These are phyloP conservation scores for Oryza meyeriana DNA, from an alignment of 176 grass and related monocot species.

Conservation along the genomic window DNA sequence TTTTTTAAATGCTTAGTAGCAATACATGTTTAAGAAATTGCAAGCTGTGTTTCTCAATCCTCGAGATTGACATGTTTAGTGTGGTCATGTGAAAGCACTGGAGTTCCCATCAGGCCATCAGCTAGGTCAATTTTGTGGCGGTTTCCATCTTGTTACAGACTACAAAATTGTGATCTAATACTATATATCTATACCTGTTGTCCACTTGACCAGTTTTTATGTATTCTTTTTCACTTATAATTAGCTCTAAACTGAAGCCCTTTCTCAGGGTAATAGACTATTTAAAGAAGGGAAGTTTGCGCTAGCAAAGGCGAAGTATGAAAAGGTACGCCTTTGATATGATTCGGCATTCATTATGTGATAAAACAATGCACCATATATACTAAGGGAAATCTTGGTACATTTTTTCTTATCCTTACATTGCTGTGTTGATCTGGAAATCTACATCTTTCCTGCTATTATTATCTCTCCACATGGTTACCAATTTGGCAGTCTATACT, in stretches of 20 bases:
- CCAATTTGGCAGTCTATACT: neutral
- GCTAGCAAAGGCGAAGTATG: constrained; percentile 96
- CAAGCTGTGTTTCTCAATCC: constrained; percentile 8
- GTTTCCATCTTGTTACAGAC: constrained; percentile 11
- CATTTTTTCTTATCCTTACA: neutral
- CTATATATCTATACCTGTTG: neutral
- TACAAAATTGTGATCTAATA: neutral
- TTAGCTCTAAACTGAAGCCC: constrained; percentile 19
- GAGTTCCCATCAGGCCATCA: neutral
- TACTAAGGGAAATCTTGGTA: neutral
- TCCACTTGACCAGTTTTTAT: neutral
- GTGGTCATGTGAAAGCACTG: constrained; percentile 2
- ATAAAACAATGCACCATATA: constrained; percentile 8
- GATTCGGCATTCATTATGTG: constrained; percentile 16
- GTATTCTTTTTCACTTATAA: constrained; percentile 17
- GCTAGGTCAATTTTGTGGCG: neutral
- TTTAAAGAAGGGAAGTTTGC: constrained; percentile 98
- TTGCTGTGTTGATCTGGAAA: constrained; percentile 1
- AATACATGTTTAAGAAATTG: constrained; percentile 1
- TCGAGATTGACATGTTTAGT: constrained; percentile 16
- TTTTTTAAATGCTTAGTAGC: constrained; percentile 13
- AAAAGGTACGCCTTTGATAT: constrained; percentile 57
- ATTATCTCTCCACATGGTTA: neutral
- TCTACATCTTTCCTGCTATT: neutral
- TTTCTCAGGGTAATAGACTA: constrained; percentile 84